phyloP scores from a whole-genome alignment of 2,329 filamentous ascomycete genomes.

The Calcarisporium arbuscula region DNA sequence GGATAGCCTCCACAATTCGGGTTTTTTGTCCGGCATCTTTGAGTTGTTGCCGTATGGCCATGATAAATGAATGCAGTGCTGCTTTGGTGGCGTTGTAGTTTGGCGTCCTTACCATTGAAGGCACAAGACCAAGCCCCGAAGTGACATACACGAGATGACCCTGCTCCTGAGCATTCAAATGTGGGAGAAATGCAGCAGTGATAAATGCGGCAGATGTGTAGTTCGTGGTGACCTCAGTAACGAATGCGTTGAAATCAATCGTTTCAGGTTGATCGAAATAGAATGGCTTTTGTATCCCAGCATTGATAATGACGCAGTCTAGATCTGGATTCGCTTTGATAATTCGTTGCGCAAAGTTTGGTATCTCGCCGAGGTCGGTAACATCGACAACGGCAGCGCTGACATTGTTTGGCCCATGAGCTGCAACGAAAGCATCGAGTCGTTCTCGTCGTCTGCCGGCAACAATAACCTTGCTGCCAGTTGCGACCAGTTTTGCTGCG shows the following conservation, averaged over 20 bases:
- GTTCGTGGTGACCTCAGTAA: constrained; percentile 14
- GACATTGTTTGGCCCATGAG: constrained; percentile 35
- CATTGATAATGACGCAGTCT: constrained; percentile 51
- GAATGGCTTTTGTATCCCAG: constrained; percentile 43
- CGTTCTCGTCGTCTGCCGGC: constrained; percentile 42
- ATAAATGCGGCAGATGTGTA: constrained; percentile 15
- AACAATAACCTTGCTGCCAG: constrained; percentile 37
- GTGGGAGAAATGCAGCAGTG: constrained; percentile 13
- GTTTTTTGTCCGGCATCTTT: constrained; percentile 9
- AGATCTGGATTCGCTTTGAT: constrained; percentile 36
- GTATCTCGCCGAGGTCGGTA: constrained; percentile 29
- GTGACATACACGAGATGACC: constrained; percentile 12
- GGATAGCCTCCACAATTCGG: constrained; percentile 13
- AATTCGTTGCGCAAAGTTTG: too few relatives aligned
- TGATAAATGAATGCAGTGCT: constrained; percentile 14
- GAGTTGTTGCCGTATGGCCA: constrained; percentile 13
- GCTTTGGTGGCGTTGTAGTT: constrained; percentile 16
- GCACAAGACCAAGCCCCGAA: constrained; percentile 11
- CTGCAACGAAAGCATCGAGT: constrained; percentile 39
- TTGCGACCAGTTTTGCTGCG: constrained; percentile 30
- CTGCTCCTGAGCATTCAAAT: constrained; percentile 11
- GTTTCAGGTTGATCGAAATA: constrained; percentile 9
- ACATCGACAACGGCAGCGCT: constrained; percentile 35
- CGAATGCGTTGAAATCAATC: constrained; percentile 20
- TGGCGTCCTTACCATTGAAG: constrained; percentile 11